Evolutionary conservation across 495 filamentous ascomycete genomes (phyloP), one percentile per base, ranked within the genome.

Genomic region (Opeltia flavorubescens): DNA sequence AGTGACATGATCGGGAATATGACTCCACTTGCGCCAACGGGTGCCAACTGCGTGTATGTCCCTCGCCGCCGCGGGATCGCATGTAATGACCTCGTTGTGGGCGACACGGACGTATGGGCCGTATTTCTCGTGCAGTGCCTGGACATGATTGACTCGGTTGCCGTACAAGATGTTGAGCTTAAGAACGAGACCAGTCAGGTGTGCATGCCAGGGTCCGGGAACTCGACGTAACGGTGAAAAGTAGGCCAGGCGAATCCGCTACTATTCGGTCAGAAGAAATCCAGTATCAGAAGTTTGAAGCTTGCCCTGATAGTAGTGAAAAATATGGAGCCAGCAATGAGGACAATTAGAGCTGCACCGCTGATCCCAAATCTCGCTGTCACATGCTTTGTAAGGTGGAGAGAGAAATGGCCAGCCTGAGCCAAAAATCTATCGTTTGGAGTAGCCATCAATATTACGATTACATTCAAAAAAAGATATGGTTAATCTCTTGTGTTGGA

Each of bases 161-260:
- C 15, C 15, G 30, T 8, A 8, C 9, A 33, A 33, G 30, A 33
- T 15, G 30, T 8, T 9, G 9, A 8, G 15, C 8, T 8, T 33
- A 15, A 33, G 30, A 15, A 8, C 9, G 15, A 33, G 30, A 33
- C 30, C 30, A 15, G 30, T 33, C 8, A 33, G 30, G 15, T 15
- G 30, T 9, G 30, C 30, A 33, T 33, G 15, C 30, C 30, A 33
- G 9, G 30, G 30, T 8, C 30, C 30, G 8, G 30, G 30, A 15
- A 33, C 15, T 15, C 15, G 8, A 15, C 15, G 30, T 8, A 33
- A 15, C 8, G 30, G 30, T 8, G 30, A 9, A 15, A 33, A 33
- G 30, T 33, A 33, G 30, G 30, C 30, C 15, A 15, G 8, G 9
- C 30, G 30, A 33, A 58, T 63, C 17, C 66, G 56, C n/a, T 66